phyloP scores from a whole-genome alignment of 2,329 filamentous ascomycete species.

The Thyridium curvatum region DNA sequence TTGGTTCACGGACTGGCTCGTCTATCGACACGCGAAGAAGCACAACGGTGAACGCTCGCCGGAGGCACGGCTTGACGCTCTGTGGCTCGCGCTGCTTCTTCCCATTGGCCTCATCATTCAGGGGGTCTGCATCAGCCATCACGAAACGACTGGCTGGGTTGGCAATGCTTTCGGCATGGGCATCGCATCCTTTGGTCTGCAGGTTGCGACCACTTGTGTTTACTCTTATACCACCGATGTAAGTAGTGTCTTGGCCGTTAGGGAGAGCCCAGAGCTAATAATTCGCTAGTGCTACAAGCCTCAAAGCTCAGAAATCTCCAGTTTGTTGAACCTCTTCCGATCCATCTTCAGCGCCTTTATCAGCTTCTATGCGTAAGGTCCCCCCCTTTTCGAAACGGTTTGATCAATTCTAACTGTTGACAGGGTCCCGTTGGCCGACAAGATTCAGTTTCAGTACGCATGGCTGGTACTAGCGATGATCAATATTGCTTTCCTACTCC shows the following conservation, averaged over 20 bases:
- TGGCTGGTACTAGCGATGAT: slow-evolving; percentile 20
- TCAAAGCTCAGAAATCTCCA: slow-evolving; percentile 25
- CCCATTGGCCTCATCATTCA: slow-evolving; percentile 18
- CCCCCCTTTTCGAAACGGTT: too few species aligned
- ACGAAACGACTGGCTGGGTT: slow-evolving; percentile 21
- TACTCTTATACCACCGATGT: slow-evolving; percentile 26
- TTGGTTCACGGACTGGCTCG: slow-evolving; percentile 18
- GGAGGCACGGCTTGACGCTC: slow-evolving; percentile 23
- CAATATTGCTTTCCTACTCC: slow-evolving; percentile 15
- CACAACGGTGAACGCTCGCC: slow-evolving; percentile 17
- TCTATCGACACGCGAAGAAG: slow-evolving; percentile 17
- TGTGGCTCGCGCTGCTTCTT: slow-evolving; percentile 17
- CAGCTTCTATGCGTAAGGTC: slow-evolving; percentile 21
- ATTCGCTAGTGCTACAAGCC: slow-evolving; percentile 21
- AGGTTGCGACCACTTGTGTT: slow-evolving; percentile 25
- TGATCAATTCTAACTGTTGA: not conserved
- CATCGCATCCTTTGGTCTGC: slow-evolving; percentile 23
- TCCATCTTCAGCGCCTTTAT: slow-evolving; percentile 23
- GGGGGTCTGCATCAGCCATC: slow-evolving; percentile 18
- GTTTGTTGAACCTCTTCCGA: slow-evolving; percentile 23
- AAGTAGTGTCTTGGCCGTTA: not conserved
- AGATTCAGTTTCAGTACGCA: slow-evolving; percentile 19
- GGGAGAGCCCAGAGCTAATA: not conserved
- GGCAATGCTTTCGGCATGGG: slow-evolving; percentile 27
- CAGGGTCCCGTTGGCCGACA: slow-evolving; percentile 16